Percentiles rank a stretch among this genome's conserved stretches.
Conservation (phyloP, 371 early-diverging fungal species). For the Saksenaea vasiformis region DNA sequence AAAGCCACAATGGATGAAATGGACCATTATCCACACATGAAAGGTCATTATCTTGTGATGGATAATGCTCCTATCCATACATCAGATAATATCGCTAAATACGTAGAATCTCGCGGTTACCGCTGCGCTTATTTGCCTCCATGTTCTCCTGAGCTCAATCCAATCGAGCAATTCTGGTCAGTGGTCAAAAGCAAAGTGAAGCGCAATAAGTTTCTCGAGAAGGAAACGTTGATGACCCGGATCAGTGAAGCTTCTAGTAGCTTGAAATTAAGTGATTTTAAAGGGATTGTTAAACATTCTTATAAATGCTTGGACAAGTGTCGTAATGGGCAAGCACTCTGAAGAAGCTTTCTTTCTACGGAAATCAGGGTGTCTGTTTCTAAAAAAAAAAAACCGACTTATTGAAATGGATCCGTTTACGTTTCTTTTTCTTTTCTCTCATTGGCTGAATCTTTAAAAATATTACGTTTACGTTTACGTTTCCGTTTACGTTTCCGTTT, state of each 20-base stretch:
- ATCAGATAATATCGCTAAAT: not conserved
- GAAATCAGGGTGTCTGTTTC: not conserved
- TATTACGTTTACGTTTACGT: not conserved
- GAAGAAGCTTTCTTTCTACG: too few species aligned
- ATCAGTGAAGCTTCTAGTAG: too few species aligned
- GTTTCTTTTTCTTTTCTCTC: conserved; percentile 8
- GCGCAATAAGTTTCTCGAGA: not conserved
- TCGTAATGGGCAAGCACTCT: too few species aligned
- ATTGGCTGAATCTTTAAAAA: conserved; percentile 11
- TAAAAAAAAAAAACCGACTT: conserved; percentile 8
- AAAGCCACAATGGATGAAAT: conserved; percentile 12
- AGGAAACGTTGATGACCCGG: too few species aligned
- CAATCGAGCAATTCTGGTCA: not conserved
- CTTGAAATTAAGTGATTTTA: too few species aligned
- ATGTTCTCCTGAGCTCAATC: not conserved
- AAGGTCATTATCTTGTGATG: conserved; percentile 6
- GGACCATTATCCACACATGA: not conserved
- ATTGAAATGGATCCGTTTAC: not conserved
- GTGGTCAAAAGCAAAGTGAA: not conserved
- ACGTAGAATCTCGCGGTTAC: not conserved
- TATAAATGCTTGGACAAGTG: too few species aligned
- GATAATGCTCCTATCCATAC: not conserved
- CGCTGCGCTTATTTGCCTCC: not conserved
- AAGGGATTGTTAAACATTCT: too few species aligned
- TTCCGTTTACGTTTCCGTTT: too few species aligned